phyloP scores from a whole-genome alignment of 352 stramenopile genomes.

The Phytophthora crassamura region DNA sequence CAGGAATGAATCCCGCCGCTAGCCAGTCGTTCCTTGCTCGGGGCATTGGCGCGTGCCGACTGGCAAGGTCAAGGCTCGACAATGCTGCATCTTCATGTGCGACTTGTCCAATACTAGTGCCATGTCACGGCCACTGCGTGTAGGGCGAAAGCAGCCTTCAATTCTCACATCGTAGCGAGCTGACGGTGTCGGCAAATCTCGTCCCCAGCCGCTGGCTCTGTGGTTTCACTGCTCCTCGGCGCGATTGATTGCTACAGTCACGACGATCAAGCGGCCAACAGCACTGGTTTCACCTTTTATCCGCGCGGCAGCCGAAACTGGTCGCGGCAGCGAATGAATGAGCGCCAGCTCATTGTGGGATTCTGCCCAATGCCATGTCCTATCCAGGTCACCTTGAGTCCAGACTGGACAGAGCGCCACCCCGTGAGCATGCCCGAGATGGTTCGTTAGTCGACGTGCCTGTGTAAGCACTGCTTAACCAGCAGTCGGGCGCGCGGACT shows the following conservation, averaged over 20 bases:
- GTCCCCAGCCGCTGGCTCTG: neutral
- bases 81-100: constrained; percentile 8
- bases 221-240: constrained; percentile 2
- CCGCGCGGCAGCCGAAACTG: neutral
- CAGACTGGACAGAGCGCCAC: neutral
- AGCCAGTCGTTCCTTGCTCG: constrained; percentile 20
- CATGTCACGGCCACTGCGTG: too few relatives aligned
- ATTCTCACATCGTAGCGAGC: too few relatives aligned
- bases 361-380: constrained; percentile 15
- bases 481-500: neutral
- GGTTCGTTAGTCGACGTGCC: constrained; percentile 6
- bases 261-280: neutral
- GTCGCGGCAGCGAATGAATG: constrained; percentile 10
- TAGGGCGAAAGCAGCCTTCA: too few relatives aligned
- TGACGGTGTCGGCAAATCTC: constrained; percentile 4
- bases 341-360: neutral
- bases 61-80: neutral
- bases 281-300: constrained; percentile 16
- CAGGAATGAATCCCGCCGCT: neutral
- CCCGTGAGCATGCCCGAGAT: constrained; percentile 10
- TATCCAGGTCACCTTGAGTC: neutral
- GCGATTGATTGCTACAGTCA: constrained; percentile 6
- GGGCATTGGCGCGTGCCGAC: neutral
- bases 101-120: too few relatives aligned
- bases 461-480: neutral